phyloP scores from a whole-genome alignment of 1,284 basidiomycete species.

The Pholiota adiposa region DNA sequence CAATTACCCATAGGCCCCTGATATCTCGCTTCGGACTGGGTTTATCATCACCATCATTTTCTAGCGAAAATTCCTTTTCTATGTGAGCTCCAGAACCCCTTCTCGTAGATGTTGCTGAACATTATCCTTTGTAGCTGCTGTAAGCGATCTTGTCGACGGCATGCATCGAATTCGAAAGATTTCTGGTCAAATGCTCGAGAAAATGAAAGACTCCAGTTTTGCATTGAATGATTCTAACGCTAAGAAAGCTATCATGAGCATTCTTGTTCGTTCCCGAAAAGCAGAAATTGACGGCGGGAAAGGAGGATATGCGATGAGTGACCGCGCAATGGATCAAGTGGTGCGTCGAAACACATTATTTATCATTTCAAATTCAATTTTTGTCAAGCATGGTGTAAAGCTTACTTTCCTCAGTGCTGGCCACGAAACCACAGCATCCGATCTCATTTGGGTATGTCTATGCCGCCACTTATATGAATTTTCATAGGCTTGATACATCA shows the following conservation, averaged over 20 bases:
- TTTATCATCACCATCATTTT: slow-evolving; percentile 40
- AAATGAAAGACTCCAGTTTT: slow-evolving; percentile 41
- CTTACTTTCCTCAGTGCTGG: slow-evolving; percentile 55
- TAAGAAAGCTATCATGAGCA: slow-evolving; percentile 54
- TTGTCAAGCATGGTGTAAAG: slow-evolving; percentile 30
- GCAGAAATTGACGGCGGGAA: slow-evolving; percentile 30
- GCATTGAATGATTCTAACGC: slow-evolving; percentile 41
- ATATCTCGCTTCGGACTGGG: slow-evolving; percentile 39
- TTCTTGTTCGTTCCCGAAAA: slow-evolving; percentile 44
- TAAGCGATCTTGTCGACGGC: slow-evolving; percentile 38
- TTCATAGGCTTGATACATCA: not conserved
- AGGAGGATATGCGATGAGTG: slow-evolving; percentile 43
- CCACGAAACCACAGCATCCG: slow-evolving; percentile 56
- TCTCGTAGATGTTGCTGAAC: not conserved
- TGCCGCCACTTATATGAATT: not conserved
- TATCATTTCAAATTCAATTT: too few species aligned
- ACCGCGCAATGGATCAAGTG: slow-evolving; percentile 52
- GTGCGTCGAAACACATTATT: slow-evolving; percentile 34
- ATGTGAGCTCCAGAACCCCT: slow-evolving; percentile 16
- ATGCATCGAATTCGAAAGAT: slow-evolving; percentile 48
- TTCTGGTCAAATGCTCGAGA: slow-evolving; percentile 47
- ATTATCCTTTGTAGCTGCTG: slow-evolving; percentile 23
- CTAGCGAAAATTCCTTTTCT: slow-evolving; percentile 32
- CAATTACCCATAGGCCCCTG: slow-evolving; percentile 42
- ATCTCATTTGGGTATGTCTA: slow-evolving; percentile 45